A percentile compares a stretch with the other conserved stretches of the same genome.
phyloP scores from a whole-genome alignment of 2,329 filamentous ascomycete genomes.

The Neonectria punicea region DNA sequence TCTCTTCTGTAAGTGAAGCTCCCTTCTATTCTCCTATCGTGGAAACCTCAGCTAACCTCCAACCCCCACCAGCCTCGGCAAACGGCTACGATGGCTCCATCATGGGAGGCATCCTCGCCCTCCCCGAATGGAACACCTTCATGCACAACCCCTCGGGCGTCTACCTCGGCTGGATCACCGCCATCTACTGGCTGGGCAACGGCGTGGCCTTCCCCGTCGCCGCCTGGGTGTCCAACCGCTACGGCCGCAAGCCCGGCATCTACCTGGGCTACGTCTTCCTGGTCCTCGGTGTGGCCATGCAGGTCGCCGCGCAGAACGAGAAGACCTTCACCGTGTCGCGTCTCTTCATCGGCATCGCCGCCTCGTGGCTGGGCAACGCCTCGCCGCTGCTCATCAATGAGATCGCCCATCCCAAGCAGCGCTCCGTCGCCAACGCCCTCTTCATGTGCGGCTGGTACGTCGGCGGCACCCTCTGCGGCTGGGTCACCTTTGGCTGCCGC shows the following conservation, averaged over 20 bases:
- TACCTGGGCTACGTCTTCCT: conserved; percentile 31
- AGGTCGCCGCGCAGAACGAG: conserved; percentile 26
- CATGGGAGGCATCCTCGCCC: conserved; percentile 29
- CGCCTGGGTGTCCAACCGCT: conserved; percentile 25
- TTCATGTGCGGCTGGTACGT: conserved; percentile 36
- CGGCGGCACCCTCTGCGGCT: conserved; percentile 30
- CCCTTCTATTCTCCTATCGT: too few species aligned
- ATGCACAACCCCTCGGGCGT: conserved; percentile 32
- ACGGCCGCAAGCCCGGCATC: conserved; percentile 26
- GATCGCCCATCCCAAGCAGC: conserved; percentile 28
- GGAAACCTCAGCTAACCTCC: too few species aligned
- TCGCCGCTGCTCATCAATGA: conserved; percentile 31
- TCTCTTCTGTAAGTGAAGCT: conserved; percentile 25
- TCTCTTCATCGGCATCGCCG: conserved; percentile 30
- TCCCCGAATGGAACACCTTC: conserved; percentile 35
- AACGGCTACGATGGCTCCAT: conserved; percentile 31
- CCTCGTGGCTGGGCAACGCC: conserved; percentile 27
- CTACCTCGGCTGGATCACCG: conserved; percentile 38
- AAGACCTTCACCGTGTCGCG: conserved; percentile 29
- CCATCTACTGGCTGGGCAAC: conserved; percentile 40
- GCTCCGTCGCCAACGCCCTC: conserved; percentile 28
- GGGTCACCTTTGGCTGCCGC: conserved; percentile 33
- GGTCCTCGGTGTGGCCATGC: conserved; percentile 28
- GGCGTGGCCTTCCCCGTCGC: conserved; percentile 33
- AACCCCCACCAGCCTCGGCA: conserved; percentile 10